Percentiles rank a stretch among this genome's conserved stretches.
These are phyloP conservation scores for Brettanomyces bruxellensis DNA, from an alignment of 805 yeast species.

Conservation along the genomic window DNA sequence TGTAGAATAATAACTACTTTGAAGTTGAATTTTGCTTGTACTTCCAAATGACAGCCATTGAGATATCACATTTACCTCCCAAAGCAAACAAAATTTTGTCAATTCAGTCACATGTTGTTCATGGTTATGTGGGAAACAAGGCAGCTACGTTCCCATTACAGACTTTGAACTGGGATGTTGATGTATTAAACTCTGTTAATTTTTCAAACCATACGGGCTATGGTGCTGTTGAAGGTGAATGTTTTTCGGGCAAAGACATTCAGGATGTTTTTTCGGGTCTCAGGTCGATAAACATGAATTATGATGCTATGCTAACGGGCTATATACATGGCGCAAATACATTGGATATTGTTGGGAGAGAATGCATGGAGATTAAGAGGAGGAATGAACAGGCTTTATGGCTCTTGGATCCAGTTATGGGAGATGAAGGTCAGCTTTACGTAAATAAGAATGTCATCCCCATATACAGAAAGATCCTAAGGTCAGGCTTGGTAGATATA, in stretches of 20 bases:
- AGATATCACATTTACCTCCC: conserved; percentile 9
- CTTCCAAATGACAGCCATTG: conserved; percentile 12
- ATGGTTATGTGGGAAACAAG: conserved; percentile 66
- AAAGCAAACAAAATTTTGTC: conserved; percentile 32
- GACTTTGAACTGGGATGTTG: conserved; percentile 61
- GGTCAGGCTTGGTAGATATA: conserved; percentile 45
- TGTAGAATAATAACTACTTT: too few relatives aligned
- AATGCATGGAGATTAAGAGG: conserved; percentile 27
- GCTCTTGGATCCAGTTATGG: conserved; percentile 74
- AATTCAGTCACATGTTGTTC: conserved; percentile 62
- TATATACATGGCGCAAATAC: conserved; percentile 54
- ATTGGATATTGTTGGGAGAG: conserved; percentile 32
- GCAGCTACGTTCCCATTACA: conserved; percentile 61
- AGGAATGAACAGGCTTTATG: conserved; percentile 31
- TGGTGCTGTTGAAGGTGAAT: conserved; percentile 43
- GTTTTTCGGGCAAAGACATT: conserved; percentile 33
- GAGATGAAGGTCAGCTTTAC: conserved; percentile 65
- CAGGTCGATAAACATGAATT: conserved; percentile 23
- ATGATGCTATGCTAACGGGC: conserved; percentile 57
- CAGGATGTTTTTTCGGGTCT: conserved; percentile 31
- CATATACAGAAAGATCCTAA: conserved; percentile 39
- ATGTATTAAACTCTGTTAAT: conserved; percentile 54
- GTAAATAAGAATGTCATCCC: conserved; percentile 55
- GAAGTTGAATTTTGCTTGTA: conserved; percentile 1
- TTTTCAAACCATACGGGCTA: conserved; percentile 69